Base-by-base conservation (phyloP, 768 basidiomycete species). In the Xerocomellus amylosporus region DNA sequence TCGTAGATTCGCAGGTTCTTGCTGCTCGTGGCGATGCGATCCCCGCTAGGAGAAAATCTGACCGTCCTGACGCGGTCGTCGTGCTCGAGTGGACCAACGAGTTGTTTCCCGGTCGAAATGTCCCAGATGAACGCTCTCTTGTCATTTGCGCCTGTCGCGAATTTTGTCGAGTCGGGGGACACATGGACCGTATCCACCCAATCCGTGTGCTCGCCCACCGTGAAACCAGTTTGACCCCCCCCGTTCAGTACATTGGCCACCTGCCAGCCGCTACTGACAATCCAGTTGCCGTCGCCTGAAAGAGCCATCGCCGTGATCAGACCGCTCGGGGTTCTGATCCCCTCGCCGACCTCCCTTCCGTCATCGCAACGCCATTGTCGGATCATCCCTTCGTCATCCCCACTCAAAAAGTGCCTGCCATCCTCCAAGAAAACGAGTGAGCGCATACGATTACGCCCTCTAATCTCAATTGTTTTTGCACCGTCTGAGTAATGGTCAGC, bases 41-140 rank as follows among this genome's bases (percentile, higher is more conserved):
- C 39, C 10, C 50, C 54, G 22, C 46, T 37, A 0, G 58, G 54
- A 26, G 58, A 59, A 34, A 59, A 59, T 19, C 40, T 39, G 20
- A 59, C 54, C 1, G 54, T 30, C 13, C 26, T 43, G 9, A 54
- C 48, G 17, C 14, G 37, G 28, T 15, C 36, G 3, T 48, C 28
- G 19, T 54, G 53, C 19, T 30, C 10, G 7, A 58, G 49, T 26
- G 57, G 53, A 5, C 57, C 57, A 15, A 51, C 36, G 4, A 58
- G 40, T n/a, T 54, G 33, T 43, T 31, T 20, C 5, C 56, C 56
- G 0, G 53, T 58, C 17, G n/a, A 26, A 8, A 55, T 40, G 33
- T 43, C 37, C 49, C 54, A 58, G 41, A 58, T 26, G n/a, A 55
- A 43, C 5, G 26, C 54, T 12, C 1, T 28, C n/a, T 15, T 42